phyloP scores from a whole-genome alignment of 202 grass and related monocot species.

The Panicum hallii region DNA sequence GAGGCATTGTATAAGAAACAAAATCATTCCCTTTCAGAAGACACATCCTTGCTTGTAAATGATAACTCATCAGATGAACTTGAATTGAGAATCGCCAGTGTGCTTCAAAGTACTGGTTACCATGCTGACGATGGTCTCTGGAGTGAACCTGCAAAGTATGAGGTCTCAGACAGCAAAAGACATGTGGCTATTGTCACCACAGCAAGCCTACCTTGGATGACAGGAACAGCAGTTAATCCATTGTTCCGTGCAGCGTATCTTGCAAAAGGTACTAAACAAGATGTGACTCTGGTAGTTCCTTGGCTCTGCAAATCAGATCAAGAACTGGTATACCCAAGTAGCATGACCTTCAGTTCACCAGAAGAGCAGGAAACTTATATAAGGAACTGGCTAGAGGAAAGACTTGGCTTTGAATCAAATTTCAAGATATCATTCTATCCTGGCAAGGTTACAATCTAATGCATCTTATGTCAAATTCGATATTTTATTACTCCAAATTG shows the following conservation, averaged over 20 bases:
- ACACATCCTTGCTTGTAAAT: slow-evolving; percentile 51
- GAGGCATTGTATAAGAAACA: slow-evolving; percentile 60
- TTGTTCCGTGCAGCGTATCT: slow-evolving; percentile 82
- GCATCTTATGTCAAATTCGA: slow-evolving; percentile 24
- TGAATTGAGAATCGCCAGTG: slow-evolving; percentile 72
- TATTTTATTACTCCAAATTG: slow-evolving; percentile 38
- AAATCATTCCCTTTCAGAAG: slow-evolving; percentile 54
- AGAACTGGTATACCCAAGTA: slow-evolving; percentile 78
- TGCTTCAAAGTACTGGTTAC: slow-evolving; percentile 66
- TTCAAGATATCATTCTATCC: slow-evolving; percentile 89
- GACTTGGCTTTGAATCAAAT: slow-evolving; percentile 62
- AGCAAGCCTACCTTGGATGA: slow-evolving; percentile 83
- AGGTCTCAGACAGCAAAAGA: slow-evolving; percentile 58
- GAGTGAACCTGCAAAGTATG: slow-evolving; percentile 50
- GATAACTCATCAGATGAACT: slow-evolving; percentile 64
- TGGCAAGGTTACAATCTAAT: slow-evolving; percentile 56
- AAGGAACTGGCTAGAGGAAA: slow-evolving; percentile 74
- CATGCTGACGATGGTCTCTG: slow-evolving; percentile 52
- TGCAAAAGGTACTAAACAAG: slow-evolving; percentile 63
- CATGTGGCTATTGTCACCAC: slow-evolving; percentile 79
- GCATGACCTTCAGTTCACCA: slow-evolving; percentile 64
- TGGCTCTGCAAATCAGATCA: slow-evolving; percentile 77
- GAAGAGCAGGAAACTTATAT: slow-evolving; percentile 79
- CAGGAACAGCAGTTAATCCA: slow-evolving; percentile 89
- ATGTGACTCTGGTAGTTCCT: slow-evolving; percentile 78